phyloP scores from a whole-genome alignment of 345 rosid genomes.

The Aquilaria malaccensis region DNA sequence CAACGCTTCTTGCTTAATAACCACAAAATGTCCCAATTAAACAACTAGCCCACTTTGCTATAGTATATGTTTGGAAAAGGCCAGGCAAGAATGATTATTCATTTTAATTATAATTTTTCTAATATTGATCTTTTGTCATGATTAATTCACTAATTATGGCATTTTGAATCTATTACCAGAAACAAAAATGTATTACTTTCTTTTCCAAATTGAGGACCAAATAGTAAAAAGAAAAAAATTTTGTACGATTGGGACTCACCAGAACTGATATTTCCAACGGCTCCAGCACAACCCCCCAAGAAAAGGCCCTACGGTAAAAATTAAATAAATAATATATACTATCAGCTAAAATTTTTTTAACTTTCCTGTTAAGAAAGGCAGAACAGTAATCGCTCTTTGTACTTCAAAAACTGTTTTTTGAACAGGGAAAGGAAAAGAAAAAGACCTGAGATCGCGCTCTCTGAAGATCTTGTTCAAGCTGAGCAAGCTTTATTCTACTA shows the following conservation, averaged over 20 bases:
- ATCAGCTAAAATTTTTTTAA: too few relatives aligned
- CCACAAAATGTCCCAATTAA: neutral
- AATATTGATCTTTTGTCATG: too few relatives aligned
- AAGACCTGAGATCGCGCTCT: slow-evolving; percentile 89
- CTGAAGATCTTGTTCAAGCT: slow-evolving; percentile 94
- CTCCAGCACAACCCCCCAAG: slow-evolving; percentile 70
- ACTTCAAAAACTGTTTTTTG: neutral
- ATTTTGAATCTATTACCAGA: too few relatives aligned
- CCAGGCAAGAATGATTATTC: slow-evolving; percentile 2
- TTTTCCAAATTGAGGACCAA: too few relatives aligned
- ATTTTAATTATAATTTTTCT: too few relatives aligned
- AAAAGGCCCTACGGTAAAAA: slow-evolving; percentile 57
- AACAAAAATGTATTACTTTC: too few relatives aligned
- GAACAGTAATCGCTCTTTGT: too few relatives aligned
- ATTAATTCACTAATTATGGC: too few relatives aligned
- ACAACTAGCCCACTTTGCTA: too few relatives aligned
- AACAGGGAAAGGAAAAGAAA: neutral
- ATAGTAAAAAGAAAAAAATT: neutral
- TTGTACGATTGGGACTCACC: slow-evolving; percentile 33
- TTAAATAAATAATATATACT: neutral
- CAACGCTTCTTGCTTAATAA: neutral
- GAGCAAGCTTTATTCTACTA: slow-evolving; percentile 81
- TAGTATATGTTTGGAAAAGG: slow-evolving; percentile 14
- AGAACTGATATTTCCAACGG: slow-evolving; percentile 68
- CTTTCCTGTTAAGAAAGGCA: too few relatives aligned